Conservation (phyloP, 1,139 yeast genomes). For the Debaryomycetaceae sp. region DNA sequence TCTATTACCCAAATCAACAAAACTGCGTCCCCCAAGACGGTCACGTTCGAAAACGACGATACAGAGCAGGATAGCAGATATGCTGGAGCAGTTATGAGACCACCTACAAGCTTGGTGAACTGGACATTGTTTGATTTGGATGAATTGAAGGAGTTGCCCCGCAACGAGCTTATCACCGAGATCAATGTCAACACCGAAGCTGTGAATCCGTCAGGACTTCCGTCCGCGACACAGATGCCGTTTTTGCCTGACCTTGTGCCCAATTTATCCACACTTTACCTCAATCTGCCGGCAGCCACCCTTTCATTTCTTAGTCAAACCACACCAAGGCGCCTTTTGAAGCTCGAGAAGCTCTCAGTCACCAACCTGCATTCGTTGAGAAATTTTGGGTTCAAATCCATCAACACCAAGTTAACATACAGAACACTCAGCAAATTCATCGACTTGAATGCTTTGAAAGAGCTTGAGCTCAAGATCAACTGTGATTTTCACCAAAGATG, state of each 20-base stretch:
- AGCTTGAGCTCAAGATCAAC: slow-evolving; percentile 21
- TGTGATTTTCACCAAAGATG: slow-evolving; percentile 17
- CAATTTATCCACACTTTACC: slow-evolving; percentile 7
- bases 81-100: background rate
- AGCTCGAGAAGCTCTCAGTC: slow-evolving; percentile 4
- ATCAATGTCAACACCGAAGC: slow-evolving; percentile 19
- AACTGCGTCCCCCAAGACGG: background rate
- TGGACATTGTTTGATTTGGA: slow-evolving; percentile 20
- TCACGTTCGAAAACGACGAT: slow-evolving; percentile 5
- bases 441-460: slow-evolving; percentile 14
- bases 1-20: slow-evolving; percentile 11
- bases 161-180: slow-evolving; percentile 15
- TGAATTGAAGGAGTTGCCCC: slow-evolving; percentile 19
- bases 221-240: background rate
- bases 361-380: slow-evolving; percentile 8
- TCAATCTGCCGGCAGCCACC: slow-evolving; percentile 10
- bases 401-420: slow-evolving; percentile 9
- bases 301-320: slow-evolving; percentile 8
- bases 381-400: slow-evolving; percentile 9
- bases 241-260: slow-evolving; percentile 5
- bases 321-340: slow-evolving; percentile 2
- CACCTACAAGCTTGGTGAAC: slow-evolving; percentile 10
- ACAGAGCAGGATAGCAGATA: too few relatives aligned
- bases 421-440: slow-evolving; percentile 14
- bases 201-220: slow-evolving; percentile 4